Evolutionary conservation across 2,329 filamentous ascomycete genomes (phyloP).

Genomic region (Zymoseptoria brevis): DNA sequence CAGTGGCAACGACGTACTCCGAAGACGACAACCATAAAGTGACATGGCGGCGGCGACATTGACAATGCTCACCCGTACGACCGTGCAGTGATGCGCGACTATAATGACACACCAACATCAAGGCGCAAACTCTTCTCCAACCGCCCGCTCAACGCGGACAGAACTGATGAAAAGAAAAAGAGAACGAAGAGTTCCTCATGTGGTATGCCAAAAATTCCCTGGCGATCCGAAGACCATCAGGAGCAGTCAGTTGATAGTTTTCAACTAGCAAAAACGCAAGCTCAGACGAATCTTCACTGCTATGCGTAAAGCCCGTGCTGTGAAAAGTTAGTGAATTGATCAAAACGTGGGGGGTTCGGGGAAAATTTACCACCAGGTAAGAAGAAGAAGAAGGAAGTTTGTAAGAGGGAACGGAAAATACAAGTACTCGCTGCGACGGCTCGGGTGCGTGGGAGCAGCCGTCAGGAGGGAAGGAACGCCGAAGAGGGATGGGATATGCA

Average conservation of each 20-base stretch:
- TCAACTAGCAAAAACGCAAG: constrained; percentile 85
- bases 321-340: neutral
- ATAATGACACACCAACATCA: too few relatives aligned
- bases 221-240: constrained; percentile 59
- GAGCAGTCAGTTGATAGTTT: constrained; percentile 75
- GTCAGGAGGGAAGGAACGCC: neutral
- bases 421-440: neutral
- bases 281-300: constrained; percentile 84
- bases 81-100: too few relatives aligned
- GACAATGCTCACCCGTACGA: too few relatives aligned
- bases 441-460: neutral
- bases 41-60: too few relatives aligned
- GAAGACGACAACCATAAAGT: too few relatives aligned
- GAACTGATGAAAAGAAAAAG: constrained; percentile 19
- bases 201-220: constrained; percentile 68
- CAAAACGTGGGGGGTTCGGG: neutral
- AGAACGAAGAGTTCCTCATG: neutral
- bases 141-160: constrained; percentile 5
- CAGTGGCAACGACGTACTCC: too few relatives aligned
- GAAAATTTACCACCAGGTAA: neutral
- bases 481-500: neutral
- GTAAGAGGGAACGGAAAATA: neutral
- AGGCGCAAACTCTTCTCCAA: constrained; percentile 13
- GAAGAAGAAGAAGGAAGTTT: neutral
- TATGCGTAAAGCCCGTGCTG: constrained; percentile 69